These are phyloP conservation scores for Drechslerella dactyloides DNA, from an alignment of 2,329 filamentous ascomycete genomes.

Conservation along the genomic window DNA sequence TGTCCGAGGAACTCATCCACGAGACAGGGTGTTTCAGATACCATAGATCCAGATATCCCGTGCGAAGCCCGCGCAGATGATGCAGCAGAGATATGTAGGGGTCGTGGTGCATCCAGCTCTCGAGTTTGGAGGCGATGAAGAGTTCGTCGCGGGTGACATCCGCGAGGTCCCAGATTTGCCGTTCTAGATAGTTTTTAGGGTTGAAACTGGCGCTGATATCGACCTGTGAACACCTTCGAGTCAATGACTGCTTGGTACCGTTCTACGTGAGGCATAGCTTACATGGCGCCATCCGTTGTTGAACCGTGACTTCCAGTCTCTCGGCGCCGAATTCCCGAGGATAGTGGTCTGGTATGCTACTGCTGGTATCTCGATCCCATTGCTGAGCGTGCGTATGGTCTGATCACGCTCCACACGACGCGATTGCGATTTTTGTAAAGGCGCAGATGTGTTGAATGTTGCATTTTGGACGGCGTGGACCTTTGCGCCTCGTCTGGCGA, in stretches of 20 bases:
- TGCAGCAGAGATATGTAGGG: constrained; percentile 23
- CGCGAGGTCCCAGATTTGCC: constrained; percentile 24
- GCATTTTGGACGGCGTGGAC: constrained; percentile 3
- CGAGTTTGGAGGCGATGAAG: constrained; percentile 36
- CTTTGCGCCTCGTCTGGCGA: background rate
- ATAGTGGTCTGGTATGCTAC: constrained; percentile 25
- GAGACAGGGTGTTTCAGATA: constrained; percentile 33
- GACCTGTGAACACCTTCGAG: constrained; percentile 7
- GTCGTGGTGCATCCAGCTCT: constrained; percentile 35
- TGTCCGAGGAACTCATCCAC: constrained; percentile 3
- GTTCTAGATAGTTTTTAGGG: constrained; percentile 8
- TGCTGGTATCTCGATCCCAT: constrained; percentile 23
- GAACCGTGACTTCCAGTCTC: constrained; percentile 13
- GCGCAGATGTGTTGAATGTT: constrained; percentile 17
- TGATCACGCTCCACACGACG: background rate
- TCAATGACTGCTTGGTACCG: background rate
- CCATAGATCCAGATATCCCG: constrained; percentile 42
- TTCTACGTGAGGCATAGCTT: background rate
- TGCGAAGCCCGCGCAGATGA: constrained; percentile 20
- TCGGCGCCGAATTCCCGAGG: constrained; percentile 15
- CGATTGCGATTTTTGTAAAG: background rate
- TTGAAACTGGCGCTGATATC: constrained; percentile 27
- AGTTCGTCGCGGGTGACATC: constrained; percentile 25
- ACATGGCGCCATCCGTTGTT: constrained; percentile 25
- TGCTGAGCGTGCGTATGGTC: background rate